These are phyloP conservation scores for Ustilago crameri DNA, from an alignment of 1,284 basidiomycete genomes.

Conservation along the genomic window DNA sequence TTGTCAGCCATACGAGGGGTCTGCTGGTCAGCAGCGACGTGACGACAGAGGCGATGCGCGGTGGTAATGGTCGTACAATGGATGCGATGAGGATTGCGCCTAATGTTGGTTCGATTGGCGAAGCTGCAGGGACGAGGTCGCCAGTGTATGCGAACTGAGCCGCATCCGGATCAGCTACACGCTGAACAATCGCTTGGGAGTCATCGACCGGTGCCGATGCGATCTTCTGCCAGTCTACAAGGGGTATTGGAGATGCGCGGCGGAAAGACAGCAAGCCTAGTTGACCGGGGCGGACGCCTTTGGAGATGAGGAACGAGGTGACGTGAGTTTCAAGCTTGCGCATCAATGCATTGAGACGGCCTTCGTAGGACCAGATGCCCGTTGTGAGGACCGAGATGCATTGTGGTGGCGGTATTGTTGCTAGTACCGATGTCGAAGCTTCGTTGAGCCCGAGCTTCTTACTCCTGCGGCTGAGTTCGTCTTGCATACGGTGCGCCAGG, in stretches of 20 bases:
- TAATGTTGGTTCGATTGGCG: slow-evolving; percentile 17
- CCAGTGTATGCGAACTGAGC: slow-evolving; percentile 23
- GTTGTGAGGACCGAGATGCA: slow-evolving; percentile 68
- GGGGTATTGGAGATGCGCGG: not conserved
- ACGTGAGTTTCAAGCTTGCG: slow-evolving; percentile 56
- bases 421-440: slow-evolving; percentile 4
- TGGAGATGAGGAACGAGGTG: slow-evolving; percentile 32
- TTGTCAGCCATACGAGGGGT: slow-evolving; percentile 35
- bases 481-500: slow-evolving; percentile 77
- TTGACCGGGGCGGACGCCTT: slow-evolving; percentile 44
- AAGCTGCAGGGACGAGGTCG: slow-evolving; percentile 18
- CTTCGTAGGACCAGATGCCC: slow-evolving; percentile 63
- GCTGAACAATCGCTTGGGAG: not conserved
- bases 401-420: slow-evolving; percentile 14
- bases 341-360: slow-evolving; percentile 62
- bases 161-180: not conserved
- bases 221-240: slow-evolving; percentile 31
- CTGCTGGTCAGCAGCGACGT: slow-evolving; percentile 8
- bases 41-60: slow-evolving; percentile 15
- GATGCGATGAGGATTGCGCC: slow-evolving; percentile 26
- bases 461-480: slow-evolving; percentile 37
- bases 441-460: slow-evolving; percentile 47
- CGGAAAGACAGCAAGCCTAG: slow-evolving; percentile 24
- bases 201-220: not conserved
- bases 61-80: slow-evolving; percentile 31